Evolutionary conservation across 306 rosid genomes (phyloP), one percentile per base, ranked within the genome.

Genomic region (Arachis stenosperma): DNA sequence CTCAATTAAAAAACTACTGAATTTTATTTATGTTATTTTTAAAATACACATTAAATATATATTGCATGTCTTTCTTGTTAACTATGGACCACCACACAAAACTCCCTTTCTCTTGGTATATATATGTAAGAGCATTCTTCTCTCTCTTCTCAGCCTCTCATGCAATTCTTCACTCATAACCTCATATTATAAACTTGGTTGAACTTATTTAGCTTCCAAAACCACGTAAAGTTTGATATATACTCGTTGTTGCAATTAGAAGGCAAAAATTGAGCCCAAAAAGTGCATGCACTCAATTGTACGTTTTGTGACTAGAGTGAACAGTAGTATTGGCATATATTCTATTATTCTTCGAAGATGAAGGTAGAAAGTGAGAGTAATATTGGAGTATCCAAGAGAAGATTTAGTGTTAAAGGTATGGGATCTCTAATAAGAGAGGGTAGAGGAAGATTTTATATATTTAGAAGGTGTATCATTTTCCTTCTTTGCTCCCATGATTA

Each of bases 371-470:
- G 36, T 66, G 84, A 75, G 39, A 75, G 39, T 33, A 22, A 22
- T 22, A 79, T 55, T 61, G 67, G 79, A 67, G 84, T 54, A 3
- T 75, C 86, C 12, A 83, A 83, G 79, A 54, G 81, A 71, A 79
- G 83, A 54, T 10, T 81, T n/a, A 42, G 61, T 65, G 81, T 81
- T 9, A 83, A 83, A 79, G 44, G 84, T 64, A 41, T 83, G 52
- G 78, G 83, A 33, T 76, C 76, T 48, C 58, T 83, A 71, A 81
- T 83, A 54, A 83, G 43, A 62, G 86, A 83, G 75, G 86, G 84
- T 55, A 83, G 86, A 77, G 86, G 84, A 67, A 79, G 86, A 67
- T 83, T 83, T 83, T 83, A 83, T 71, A 83, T 83, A 66, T 67
- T 83, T 50, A 83, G 86, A 75, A 83, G 81, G 77, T 83, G 86